Conservation (phyloP, 208 protist species). For the Leishmania amazonensis region DNA sequence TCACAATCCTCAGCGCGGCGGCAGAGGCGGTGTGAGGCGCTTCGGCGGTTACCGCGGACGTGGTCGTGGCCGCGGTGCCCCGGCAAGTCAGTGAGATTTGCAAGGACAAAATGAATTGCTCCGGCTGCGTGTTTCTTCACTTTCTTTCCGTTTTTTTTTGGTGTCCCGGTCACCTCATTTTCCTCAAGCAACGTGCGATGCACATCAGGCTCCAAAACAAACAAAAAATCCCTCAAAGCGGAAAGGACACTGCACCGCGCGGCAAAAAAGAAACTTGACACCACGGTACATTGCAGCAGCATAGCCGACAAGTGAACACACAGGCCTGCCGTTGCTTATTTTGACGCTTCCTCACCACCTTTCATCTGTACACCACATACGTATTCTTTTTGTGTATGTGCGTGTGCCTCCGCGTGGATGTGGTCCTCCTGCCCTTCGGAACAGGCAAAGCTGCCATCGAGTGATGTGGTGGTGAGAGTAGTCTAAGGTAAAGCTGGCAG, state of each 20-base stretch:
- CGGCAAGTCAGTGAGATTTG: slow-evolving; percentile 3
- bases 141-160: slow-evolving; percentile 14
- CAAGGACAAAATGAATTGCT: not conserved
- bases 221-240: not conserved
- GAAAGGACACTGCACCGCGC: not conserved
- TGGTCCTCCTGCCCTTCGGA: not conserved
- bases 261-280: not conserved
- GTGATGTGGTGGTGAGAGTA: not conserved
- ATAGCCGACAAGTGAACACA: not conserved
- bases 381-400: not conserved
- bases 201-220: slow-evolving; percentile 3
- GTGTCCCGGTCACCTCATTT: slow-evolving; percentile 2
- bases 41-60: slow-evolving; percentile 14
- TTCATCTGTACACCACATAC: not conserved
- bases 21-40: slow-evolving; percentile 17
- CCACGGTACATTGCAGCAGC: not conserved
- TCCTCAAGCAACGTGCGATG: not conserved
- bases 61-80: slow-evolving; percentile 12
- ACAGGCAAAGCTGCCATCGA: not conserved
- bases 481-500: not conserved
- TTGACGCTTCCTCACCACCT: not conserved
- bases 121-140: slow-evolving; percentile 4
- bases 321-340: not conserved
- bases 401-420: not conserved
- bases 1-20: slow-evolving; percentile 17